Conservation (phyloP, 2,329 filamentous ascomycete species). For the Epichloe bromicola region DNA sequence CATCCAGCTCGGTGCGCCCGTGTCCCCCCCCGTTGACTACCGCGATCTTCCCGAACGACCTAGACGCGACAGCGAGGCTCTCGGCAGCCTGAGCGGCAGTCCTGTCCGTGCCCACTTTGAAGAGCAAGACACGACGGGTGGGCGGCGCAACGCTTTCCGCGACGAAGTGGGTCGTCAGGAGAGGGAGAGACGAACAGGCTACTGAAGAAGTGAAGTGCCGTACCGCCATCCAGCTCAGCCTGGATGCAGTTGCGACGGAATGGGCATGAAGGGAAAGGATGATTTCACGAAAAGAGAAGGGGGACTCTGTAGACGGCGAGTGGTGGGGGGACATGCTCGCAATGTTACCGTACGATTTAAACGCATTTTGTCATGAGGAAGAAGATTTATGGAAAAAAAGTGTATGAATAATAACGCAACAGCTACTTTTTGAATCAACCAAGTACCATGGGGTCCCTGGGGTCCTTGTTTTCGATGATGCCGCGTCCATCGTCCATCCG, state of each 20-base stretch:
- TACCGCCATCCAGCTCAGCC: neutral
- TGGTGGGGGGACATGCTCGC: neutral
- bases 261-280: neutral
- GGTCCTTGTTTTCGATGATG: no score
- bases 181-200: slow-evolving; percentile 1
- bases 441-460: no score
- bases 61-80: slow-evolving; percentile 31
- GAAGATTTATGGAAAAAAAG: no score
- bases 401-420: no score
- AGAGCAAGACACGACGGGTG: slow-evolving; percentile 21
- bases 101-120: slow-evolving; percentile 30
- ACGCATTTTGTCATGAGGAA: neutral
- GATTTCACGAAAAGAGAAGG: neutral
- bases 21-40: slow-evolving; percentile 12
- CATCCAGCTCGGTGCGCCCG: slow-evolving; percentile 31
- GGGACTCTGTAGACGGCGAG: neutral
- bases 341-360: neutral
- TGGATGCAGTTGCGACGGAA: neutral
- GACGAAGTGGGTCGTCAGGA: slow-evolving; percentile 38
- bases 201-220: neutral
- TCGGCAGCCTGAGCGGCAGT: slow-evolving; percentile 35
- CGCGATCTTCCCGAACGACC: slow-evolving; percentile 10
- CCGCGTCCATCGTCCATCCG: no score
- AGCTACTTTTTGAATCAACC: no score
- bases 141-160: slow-evolving; percentile 30